These are phyloP conservation scores for Selaginella moellendorffii DNA, from an alignment of 75 land plant species.

Conservation along the genomic window DNA sequence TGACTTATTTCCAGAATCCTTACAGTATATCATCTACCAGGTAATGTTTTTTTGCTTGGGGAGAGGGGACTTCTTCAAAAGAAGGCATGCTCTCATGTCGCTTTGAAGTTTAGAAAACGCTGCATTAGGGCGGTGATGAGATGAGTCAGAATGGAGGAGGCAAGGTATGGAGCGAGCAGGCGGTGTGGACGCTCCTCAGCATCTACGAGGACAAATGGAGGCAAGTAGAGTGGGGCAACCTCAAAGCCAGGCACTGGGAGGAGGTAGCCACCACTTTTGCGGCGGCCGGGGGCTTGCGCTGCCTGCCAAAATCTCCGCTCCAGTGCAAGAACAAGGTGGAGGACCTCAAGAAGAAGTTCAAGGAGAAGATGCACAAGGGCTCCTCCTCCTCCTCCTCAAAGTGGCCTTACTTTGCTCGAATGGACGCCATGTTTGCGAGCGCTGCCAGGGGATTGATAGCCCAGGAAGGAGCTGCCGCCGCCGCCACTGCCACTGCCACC, in stretches of 20 bases:
- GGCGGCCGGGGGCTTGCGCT: not conserved
- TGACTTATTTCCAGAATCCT: too few relatives aligned
- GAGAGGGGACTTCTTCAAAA: too few relatives aligned
- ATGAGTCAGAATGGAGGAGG: too few relatives aligned
- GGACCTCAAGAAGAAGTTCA: not conserved
- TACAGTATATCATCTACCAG: too few relatives aligned
- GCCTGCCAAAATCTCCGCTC: not conserved
- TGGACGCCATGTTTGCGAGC: not conserved
- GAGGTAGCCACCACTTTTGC: not conserved
- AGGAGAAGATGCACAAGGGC: not conserved
- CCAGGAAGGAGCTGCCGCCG: not conserved
- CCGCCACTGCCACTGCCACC: too few relatives aligned
- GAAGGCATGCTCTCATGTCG: too few relatives aligned
- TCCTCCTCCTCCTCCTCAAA: not conserved
- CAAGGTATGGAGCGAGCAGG: not conserved
- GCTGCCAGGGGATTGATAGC: not conserved
- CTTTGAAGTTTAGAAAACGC: too few relatives aligned
- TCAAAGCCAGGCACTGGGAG: not conserved
- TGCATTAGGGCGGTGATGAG: too few relatives aligned
- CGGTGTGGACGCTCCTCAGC: not conserved
- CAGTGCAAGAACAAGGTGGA: not conserved
- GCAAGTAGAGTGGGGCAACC: not conserved
- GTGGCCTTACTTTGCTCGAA: not conserved
- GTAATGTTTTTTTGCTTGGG: too few relatives aligned
- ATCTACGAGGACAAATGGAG: not conserved